Evolutionary conservation across 2,329 filamentous ascomycete genomes (phyloP).

Genomic region (Neofusicoccum umdonicola): DNA sequence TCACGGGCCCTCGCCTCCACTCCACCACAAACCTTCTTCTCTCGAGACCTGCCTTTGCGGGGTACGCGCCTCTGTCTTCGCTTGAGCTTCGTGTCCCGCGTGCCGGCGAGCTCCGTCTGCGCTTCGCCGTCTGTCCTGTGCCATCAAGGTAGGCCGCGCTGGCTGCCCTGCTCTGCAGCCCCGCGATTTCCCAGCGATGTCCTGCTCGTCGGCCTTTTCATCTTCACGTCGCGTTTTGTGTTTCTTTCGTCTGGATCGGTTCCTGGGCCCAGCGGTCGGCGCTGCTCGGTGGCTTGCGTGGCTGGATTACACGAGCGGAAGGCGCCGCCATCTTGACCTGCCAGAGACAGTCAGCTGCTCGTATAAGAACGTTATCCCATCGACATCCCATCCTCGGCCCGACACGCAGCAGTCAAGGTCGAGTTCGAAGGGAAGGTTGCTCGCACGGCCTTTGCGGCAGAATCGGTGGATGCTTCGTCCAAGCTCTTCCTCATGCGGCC

Average conservation of each 20-base stretch:
- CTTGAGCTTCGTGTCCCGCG: background rate
- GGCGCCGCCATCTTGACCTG: background rate
- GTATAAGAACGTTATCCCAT: background rate
- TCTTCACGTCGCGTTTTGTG: no score
- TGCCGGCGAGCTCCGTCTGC: no score
- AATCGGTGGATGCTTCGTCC: background rate
- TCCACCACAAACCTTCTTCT: background rate
- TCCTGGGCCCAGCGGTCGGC: background rate
- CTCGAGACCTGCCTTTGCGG: slow-evolving; percentile 5
- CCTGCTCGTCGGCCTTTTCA: no score
- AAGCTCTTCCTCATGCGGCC: background rate
- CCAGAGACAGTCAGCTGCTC: background rate
- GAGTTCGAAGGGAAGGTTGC: no score
- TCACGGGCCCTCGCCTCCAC: background rate
- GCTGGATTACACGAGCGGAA: background rate
- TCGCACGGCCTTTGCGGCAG: no score
- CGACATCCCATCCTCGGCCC: background rate
- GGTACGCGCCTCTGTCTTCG: background rate
- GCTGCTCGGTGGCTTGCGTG: background rate
- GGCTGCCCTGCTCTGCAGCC: no score
- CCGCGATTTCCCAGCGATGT: no score
- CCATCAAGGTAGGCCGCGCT: no score
- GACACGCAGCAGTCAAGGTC: no score
- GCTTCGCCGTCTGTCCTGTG: no score
- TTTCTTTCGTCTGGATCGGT: background rate